Evolutionary conservation across 441 rosid species (phyloP), one percentile per base, ranked within the genome.

Genomic region (Eruca vesicaria): DNA sequence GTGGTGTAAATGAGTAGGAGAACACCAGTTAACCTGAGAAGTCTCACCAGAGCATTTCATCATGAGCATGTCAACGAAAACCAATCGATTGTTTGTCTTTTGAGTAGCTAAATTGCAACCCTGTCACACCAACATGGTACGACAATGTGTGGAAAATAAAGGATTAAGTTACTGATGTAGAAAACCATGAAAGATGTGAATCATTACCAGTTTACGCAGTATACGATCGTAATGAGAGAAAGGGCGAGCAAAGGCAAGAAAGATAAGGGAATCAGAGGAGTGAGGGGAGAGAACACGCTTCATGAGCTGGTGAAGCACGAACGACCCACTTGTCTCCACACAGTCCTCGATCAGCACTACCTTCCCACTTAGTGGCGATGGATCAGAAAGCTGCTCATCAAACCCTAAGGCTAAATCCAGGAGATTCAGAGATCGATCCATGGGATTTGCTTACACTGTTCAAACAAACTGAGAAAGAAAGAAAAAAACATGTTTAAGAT

Each of bases 211-310:
- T 78, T 92, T 95, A 10, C 98, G 96, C 35, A 95, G 88, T 72
- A 95, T 36, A 32, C 99, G 93, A 79, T 92, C 97, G 77, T 95
- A 95, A 76, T 95, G 97, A 73, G 96, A 91, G 80, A 92, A 86
- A 9, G 99, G 84, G 32, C 86, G 84, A 57, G 99, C 82, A 79
- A 93, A 90, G 43, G 93, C 90, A 56, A 94, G 77, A 79, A 90
- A 86, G 78, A 94, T 61, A 77, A 89, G 72, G 20, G 85, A 66
- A 29, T 80, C 82, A 16, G 89, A 73, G 71, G 94, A 84, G 41
- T 72, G 69, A 19, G 89, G 68, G 33, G 85, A 80, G 58, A 92
- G 90, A 60, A 82, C 33, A 74, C 92, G 94, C 84, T 92, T 92
- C 56, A 90, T 68, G 21, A 94, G 79, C 69, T 92, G 98, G 83